These are phyloP conservation scores for Flueggea neowawraea DNA, from an alignment of 441 rosid species.

Conservation along the genomic window DNA sequence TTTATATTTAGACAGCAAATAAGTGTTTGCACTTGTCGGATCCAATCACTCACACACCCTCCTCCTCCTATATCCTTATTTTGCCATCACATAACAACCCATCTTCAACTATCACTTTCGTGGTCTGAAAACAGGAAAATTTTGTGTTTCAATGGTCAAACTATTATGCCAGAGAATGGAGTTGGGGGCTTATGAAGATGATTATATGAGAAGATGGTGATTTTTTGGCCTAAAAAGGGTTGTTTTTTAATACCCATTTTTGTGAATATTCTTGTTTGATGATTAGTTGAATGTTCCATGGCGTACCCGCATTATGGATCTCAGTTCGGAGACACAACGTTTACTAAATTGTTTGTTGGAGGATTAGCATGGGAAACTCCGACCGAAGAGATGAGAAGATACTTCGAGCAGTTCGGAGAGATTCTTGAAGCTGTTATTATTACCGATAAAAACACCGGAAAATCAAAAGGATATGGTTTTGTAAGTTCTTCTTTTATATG, in stretches of 20 bases:
- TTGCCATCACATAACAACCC: slow-evolving; percentile 16
- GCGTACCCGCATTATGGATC: slow-evolving; percentile 70
- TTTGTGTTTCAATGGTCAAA: too few species aligned
- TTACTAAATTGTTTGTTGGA: slow-evolving; percentile 88
- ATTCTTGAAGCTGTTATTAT: slow-evolving; percentile 97
- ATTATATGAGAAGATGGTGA: too few species aligned
- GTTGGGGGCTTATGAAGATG: too few species aligned
- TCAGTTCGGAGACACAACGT: slow-evolving; percentile 89
- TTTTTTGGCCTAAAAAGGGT: too few species aligned
- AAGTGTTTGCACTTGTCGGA: slow-evolving; percentile 54
- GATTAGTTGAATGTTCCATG: slow-evolving; percentile 29
- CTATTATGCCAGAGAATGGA: too few species aligned
- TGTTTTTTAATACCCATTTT: too few species aligned
- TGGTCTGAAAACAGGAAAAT: slow-evolving; percentile 1
- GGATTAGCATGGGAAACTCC: slow-evolving; percentile 99
- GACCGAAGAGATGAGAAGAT: slow-evolving; percentile 72
- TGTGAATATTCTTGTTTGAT: slow-evolving; percentile 2
- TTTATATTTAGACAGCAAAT: slow-evolving; percentile 45
- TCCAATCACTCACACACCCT: slow-evolving; percentile 2
- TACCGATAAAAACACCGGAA: slow-evolving; percentile 70
- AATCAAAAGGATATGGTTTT: slow-evolving; percentile 95
- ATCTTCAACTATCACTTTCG: slow-evolving; percentile 19
- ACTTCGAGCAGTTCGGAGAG: slow-evolving; percentile 89
- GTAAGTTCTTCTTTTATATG: slow-evolving; percentile 37
- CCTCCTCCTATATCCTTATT: background rate